phyloP scores from a whole-genome alignment of 2,329 filamentous ascomycete species.

The Chrysoporthe austroafricana region DNA sequence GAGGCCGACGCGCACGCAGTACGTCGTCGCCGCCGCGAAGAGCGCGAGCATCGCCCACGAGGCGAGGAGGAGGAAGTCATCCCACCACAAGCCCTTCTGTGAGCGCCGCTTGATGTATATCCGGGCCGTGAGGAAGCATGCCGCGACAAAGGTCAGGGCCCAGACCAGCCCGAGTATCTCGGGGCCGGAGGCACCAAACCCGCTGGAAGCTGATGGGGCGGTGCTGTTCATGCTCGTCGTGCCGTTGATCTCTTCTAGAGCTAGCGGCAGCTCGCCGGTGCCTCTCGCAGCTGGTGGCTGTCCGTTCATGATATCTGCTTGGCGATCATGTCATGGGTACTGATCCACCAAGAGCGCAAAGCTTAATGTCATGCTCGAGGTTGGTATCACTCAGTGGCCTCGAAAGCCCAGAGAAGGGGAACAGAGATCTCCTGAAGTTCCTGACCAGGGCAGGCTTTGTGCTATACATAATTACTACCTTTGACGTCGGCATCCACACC shows the following conservation, averaged over 20 bases:
- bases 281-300: background rate
- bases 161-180: constrained; percentile 10
- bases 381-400: background rate
- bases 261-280: background rate
- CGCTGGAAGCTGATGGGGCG: background rate
- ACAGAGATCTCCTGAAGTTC: background rate
- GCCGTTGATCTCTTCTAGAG: background rate
- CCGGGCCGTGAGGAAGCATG: constrained; percentile 17
- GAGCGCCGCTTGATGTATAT: constrained; percentile 20
- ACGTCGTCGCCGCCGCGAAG: constrained; percentile 17
- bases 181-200: constrained; percentile 1
- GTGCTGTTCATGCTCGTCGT: constrained; percentile 2
- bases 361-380: background rate
- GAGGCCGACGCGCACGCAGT: constrained; percentile 18
- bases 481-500: background rate
- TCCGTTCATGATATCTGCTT: background rate
- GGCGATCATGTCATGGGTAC: background rate
- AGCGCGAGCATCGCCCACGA: constrained; percentile 24
- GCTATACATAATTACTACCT: background rate
- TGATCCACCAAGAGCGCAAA: background rate
- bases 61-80: constrained; percentile 21
- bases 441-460: background rate
- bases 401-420: background rate
- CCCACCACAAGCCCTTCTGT: constrained; percentile 23
- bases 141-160: constrained; percentile 10